Base-by-base conservation (phyloP, 371 early-diverging fungal genomes). In the Sporodiniella umbellata region DNA sequence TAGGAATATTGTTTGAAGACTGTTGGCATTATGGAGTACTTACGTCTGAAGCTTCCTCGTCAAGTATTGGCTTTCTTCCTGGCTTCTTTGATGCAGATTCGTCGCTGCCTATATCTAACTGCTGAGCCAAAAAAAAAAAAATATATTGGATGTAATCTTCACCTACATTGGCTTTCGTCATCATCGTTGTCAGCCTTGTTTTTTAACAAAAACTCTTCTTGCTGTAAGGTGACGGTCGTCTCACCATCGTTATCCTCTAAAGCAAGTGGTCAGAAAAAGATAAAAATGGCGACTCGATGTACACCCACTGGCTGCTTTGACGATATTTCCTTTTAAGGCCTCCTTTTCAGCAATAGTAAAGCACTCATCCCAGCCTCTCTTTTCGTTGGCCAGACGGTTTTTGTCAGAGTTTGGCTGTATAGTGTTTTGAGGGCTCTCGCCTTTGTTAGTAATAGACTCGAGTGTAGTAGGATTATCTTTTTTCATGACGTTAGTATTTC, bases 31-130 rank as follows among this genome's bases (percentile, higher is more conserved):
- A n/a, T n/a, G n/a, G n/a, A n/a, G n/a, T n/a, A 40, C 56, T 52
- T 58, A 51, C 65, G 51, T 54, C 56, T 10, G 54, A 48, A 24
- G 40, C 19, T 3, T 63, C 53, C 31, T 68, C 64, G 26, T 65
- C 64, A 2, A 53, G 39, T 47, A 68, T 62, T 26, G 60, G 68
- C 39, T 68, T 74, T 30, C 63, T 53, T 7, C 68, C 68, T 21
- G 74, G 64, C 21, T 58, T 62, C 38, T 19, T 51, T 54, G 24
- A 19, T 40, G 7, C 53, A 12, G 42, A 26, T 24, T 58, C 53
- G 22, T 66, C 62, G 18, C 59, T 58, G 14, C 62, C 66, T 59
- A 52, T 23, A n/a, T n/a, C n/a, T n/a, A n/a, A n/a, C n/a, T n/a
- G n/a, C n/a, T n/a, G n/a, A n/a, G n/a, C n/a, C n/a, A n/a, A n/a